Percentiles rank a stretch among this genome's conserved stretches.
phyloP scores from a whole-genome alignment of 805 yeast genomes.

The Schizosaccharomyces pombe region ASM294v3 CU329670.1:2536001-2536500 shows the following conservation, averaged over 20 bases:
- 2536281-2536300: slow-evolving; percentile 58
- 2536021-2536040: slow-evolving; percentile 30
- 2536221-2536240: slow-evolving; percentile 23
- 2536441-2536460: slow-evolving; percentile 28
- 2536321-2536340: slow-evolving; percentile 58
- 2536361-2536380: slow-evolving; percentile 40
- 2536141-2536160: slow-evolving; percentile 14
- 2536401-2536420: slow-evolving; percentile 25
- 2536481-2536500: no score
- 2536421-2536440: slow-evolving; percentile 33
- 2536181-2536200: slow-evolving; percentile 38
- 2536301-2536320: slow-evolving; percentile 47
- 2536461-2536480: slow-evolving; percentile 22
- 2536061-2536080: slow-evolving; percentile 38
- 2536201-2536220: slow-evolving; percentile 24
- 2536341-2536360: slow-evolving; percentile 65
- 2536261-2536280: slow-evolving; percentile 31
- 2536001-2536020: slow-evolving; percentile 36
- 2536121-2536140: slow-evolving; percentile 47
- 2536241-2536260: slow-evolving; percentile 12
- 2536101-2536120: slow-evolving; percentile 20
- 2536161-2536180: slow-evolving; percentile 27
- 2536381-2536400: slow-evolving; percentile 38
- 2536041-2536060: slow-evolving; percentile 44
- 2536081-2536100: slow-evolving; percentile 29